Evolutionary conservation across 148 eudicot species (phyloP).

Genomic region (Polygonum aviculare): DNA sequence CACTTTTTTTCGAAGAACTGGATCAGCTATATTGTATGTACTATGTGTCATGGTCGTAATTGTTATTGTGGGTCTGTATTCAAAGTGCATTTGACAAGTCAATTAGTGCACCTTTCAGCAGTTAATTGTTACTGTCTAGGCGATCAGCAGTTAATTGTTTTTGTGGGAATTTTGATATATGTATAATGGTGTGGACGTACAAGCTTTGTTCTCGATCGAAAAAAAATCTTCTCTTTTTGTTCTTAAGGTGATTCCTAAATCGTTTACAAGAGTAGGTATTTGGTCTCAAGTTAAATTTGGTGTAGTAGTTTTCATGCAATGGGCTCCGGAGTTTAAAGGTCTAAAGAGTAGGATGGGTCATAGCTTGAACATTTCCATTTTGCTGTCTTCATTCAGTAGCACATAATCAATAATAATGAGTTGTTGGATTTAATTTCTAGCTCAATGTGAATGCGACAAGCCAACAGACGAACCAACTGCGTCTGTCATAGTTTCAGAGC

Average conservation of each 20-base stretch:
- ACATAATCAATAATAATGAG: not conserved
- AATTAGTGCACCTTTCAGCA: no score
- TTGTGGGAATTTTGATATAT: no score
- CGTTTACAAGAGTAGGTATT: not conserved
- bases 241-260: not conserved
- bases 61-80: no score
- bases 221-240: not conserved
- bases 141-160: no score
- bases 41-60: no score
- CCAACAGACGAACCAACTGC: not conserved
- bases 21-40: no score
- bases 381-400: not conserved
- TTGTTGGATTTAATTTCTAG: not conserved
- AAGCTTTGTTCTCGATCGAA: no score
- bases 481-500: not conserved
- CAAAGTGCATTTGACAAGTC: no score
- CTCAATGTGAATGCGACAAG: not conserved
- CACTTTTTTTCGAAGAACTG: no score
- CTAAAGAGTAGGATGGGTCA: not conserved
- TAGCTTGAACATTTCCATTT: not conserved
- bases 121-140: no score
- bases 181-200: no score
- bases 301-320: not conserved
- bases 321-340: not conserved
- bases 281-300: not conserved